Evolutionary conservation across 495 filamentous ascomycete species (phyloP).

Genomic region (Aspergillus baeticus): DNA sequence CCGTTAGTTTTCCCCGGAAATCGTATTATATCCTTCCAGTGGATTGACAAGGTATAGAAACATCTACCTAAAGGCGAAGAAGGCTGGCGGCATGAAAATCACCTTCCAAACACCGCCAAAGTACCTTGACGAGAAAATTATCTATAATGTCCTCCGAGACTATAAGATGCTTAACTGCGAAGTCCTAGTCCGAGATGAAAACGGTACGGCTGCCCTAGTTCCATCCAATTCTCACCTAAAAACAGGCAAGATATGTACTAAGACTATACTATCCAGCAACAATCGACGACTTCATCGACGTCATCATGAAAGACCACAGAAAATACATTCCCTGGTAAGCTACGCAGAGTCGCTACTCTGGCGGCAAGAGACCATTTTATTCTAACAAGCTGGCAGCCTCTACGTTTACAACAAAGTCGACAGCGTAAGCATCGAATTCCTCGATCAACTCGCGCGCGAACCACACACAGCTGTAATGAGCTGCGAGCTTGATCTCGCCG

Average conservation of each 20-base stretch:
- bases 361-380: background rate
- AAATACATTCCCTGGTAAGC: conserved; percentile 86
- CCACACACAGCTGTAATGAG: conserved; percentile 95
- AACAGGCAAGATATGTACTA: background rate
- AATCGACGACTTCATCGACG: conserved; percentile 98
- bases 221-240: background rate
- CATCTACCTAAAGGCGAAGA: conserved; percentile 98
- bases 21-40: background rate
- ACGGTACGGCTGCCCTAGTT: conserved; percentile 48
- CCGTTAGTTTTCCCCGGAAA: conserved; percentile 60
- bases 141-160: conserved; percentile 93
- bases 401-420: conserved; percentile 99
- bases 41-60: conserved; percentile 56
- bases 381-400: conserved; percentile 52
- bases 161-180: conserved; percentile 99
- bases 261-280: conserved; percentile 53
- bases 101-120: conserved; percentile 90
- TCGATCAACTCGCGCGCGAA: conserved; percentile 89
- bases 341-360: background rate
- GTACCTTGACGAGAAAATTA: conserved; percentile 91
- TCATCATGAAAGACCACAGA: conserved; percentile 98
- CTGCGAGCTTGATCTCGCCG: conserved; percentile 96
- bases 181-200: conserved; percentile 90
- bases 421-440: conserved; percentile 86
- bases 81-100: conserved; percentile 97